phyloP scores from a whole-genome alignment of 2,329 filamentous ascomycete genomes.

The Alternaria ethzedia region DNA sequence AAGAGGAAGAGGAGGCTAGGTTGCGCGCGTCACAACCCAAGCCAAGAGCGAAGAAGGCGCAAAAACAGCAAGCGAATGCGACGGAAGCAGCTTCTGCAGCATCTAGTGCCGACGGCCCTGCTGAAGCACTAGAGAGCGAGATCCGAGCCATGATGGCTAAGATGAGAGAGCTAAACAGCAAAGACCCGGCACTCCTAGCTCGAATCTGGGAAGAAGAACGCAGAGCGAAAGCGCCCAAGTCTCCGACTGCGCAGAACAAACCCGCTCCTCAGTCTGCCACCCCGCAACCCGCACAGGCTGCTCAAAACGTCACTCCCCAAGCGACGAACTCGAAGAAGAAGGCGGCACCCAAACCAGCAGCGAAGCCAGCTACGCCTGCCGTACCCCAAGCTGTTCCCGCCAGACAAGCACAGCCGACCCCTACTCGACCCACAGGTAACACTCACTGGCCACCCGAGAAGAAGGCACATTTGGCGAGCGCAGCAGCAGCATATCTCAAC shows the following conservation, averaged over 20 bases:
- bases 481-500: conserved; percentile 57
- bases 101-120: neutral
- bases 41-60: conserved; percentile 29
- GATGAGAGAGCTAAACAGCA: conserved; percentile 63
- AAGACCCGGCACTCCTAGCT: conserved; percentile 62
- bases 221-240: conserved; percentile 42
- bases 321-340: conserved; percentile 31
- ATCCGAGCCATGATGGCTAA: conserved; percentile 63
- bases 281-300: conserved; percentile 13
- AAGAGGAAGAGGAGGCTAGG: conserved; percentile 27
- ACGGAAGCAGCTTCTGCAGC: conserved; percentile 9
- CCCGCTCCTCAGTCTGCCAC: conserved; percentile 26
- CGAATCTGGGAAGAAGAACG: conserved; percentile 64
- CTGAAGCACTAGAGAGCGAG: conserved; percentile 55
- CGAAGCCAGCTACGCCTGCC: conserved; percentile 4
- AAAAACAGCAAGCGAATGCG: conserved; percentile 28
- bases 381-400: conserved; percentile 7
- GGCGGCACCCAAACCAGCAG: conserved; percentile 23
- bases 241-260: conserved; percentile 28
- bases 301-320: conserved; percentile 15
- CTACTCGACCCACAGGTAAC: conserved; percentile 24
- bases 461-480: conserved; percentile 58
- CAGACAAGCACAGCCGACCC: conserved; percentile 6
- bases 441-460: conserved; percentile 61
- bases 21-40: conserved; percentile 26